These are phyloP conservation scores for Vitellaria paradoxa DNA, from an alignment of 179 eudicot species.

Conservation along the genomic window DNA sequence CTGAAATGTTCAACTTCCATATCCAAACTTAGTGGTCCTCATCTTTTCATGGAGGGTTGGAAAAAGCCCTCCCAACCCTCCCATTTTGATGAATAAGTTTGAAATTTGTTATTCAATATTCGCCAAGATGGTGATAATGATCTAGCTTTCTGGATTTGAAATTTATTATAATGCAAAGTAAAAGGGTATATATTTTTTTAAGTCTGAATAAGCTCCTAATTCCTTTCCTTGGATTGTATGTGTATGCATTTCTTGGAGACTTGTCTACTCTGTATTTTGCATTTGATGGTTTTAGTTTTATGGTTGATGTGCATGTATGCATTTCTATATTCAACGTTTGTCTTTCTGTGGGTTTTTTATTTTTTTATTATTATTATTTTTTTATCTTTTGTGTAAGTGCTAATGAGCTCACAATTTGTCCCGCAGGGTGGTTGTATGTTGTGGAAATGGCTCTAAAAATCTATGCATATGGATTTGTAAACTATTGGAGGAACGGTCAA, in stretches of 20 bases:
- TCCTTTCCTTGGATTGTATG: background rate
- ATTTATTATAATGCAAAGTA: background rate
- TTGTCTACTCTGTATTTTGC: background rate
- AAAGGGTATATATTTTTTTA: background rate
- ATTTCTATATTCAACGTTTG: background rate
- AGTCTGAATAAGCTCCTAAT: background rate
- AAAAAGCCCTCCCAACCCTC: no score
- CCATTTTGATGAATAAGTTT: background rate
- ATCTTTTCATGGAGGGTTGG: background rate
- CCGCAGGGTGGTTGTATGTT: constrained; percentile 91
- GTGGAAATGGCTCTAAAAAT: constrained; percentile 84
- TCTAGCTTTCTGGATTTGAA: background rate
- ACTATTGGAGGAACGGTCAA: constrained; percentile 97
- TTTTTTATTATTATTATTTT: background rate
- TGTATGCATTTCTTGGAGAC: background rate
- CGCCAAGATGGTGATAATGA: background rate
- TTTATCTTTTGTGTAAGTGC: background rate
- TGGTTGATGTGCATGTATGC: no score
- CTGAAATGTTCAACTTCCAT: background rate
- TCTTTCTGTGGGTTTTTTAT: background rate
- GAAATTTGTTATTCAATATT: background rate
- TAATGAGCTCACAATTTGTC: constrained; percentile 12
- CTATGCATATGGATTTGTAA: constrained; percentile 76
- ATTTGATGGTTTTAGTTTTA: background rate
- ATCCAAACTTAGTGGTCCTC: background rate